Conservation (phyloP, 1,284 basidiomycete species). For the Lentinula novae-zelandiae region DNA sequence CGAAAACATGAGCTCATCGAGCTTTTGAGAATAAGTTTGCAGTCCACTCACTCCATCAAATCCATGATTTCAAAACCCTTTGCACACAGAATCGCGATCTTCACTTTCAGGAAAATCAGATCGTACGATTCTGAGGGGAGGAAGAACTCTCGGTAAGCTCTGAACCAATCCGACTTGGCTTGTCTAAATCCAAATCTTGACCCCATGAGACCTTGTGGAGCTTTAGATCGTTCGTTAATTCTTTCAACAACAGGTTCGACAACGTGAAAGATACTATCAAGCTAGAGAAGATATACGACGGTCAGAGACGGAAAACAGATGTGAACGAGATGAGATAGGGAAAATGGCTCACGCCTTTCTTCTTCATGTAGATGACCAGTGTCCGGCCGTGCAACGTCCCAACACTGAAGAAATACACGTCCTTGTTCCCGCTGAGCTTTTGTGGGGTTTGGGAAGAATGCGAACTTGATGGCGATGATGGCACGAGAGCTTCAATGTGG, state of each 20-base stretch:
- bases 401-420: constrained; percentile 93
- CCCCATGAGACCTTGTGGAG: constrained; percentile 59
- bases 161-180: constrained; percentile 88
- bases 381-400: constrained; percentile 84
- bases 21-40: no score
- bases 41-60: constrained; percentile 43
- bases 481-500: constrained; percentile 93
- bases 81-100: constrained; percentile 77
- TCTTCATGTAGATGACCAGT: constrained; percentile 93
- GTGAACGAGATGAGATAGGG: neutral
- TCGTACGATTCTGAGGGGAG: constrained; percentile 66
- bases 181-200: constrained; percentile 73
- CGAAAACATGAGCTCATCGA: neutral
- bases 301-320: neutral
- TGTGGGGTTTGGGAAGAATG: constrained; percentile 76
- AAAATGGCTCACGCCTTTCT: constrained; percentile 70
- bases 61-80: constrained; percentile 67
- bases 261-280: constrained; percentile 91
- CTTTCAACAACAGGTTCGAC: constrained; percentile 89
- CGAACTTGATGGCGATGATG: constrained; percentile 66
- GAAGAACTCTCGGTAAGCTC: constrained; percentile 67
- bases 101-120: constrained; percentile 75
- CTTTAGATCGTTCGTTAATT: constrained; percentile 72
- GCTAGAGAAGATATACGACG: constrained; percentile 28
- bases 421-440: constrained; percentile 83